These are phyloP conservation scores for Hura crepitans DNA, from an alignment of 441 rosid species.

Conservation along the genomic window DNA sequence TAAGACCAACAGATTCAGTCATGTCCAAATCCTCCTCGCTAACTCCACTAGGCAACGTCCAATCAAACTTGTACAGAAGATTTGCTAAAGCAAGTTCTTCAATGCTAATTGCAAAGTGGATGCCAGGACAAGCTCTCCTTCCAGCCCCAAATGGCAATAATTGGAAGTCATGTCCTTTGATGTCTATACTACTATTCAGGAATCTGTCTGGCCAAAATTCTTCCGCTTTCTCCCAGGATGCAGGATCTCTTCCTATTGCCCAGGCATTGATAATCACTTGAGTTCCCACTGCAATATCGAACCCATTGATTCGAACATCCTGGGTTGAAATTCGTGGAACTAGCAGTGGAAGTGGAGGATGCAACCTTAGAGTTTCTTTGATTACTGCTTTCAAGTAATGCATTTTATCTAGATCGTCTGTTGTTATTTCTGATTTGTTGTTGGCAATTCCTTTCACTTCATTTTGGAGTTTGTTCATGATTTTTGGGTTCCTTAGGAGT, in stretches of 20 bases:
- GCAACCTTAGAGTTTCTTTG: conserved; percentile 47
- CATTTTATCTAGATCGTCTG: conserved; percentile 29
- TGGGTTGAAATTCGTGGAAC: conserved; percentile 37
- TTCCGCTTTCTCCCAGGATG: conserved; percentile 34
- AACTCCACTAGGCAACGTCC: conserved; percentile 31
- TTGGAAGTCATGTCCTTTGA: conserved; percentile 35
- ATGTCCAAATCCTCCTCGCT: conserved; percentile 28
- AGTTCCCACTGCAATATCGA: conserved; percentile 33
- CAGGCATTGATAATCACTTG: conserved; percentile 36
- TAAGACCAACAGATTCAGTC: conserved; percentile 22
- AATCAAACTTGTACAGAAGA: conserved; percentile 30
- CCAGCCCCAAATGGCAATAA: conserved; percentile 39
- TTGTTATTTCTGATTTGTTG: conserved; percentile 18
- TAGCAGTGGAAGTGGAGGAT: conserved; percentile 38
- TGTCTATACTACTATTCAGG: conserved; percentile 27
- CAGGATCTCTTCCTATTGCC: conserved; percentile 45
- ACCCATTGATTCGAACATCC: conserved; percentile 33
- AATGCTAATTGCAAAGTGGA: conserved; percentile 22
- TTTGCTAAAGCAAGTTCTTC: conserved; percentile 33
- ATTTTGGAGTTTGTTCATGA: conserved; percentile 35
- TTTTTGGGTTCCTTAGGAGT: conserved; percentile 29
- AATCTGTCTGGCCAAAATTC: conserved; percentile 49
- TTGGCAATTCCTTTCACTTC: conserved; percentile 24
- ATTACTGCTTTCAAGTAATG: conserved; percentile 35
- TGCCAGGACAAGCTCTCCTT: conserved; percentile 35